Base-by-base conservation (phyloP, 164 flowering plant species). In the Magnolia kwangsiensis region DNA sequence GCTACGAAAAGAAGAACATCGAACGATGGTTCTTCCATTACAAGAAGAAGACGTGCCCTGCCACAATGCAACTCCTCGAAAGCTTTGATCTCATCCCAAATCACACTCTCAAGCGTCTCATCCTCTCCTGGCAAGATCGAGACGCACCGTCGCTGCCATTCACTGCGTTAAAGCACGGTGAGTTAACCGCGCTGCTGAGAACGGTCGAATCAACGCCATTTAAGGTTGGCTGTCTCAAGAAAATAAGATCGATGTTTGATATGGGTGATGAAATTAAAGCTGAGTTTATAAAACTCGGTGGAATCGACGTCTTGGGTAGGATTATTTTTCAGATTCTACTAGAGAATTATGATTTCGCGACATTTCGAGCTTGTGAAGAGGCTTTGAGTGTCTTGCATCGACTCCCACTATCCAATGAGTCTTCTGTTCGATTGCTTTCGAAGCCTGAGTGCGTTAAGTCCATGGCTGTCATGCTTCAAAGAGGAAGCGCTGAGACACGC, bases 11-110 rank as follows among this genome's bases (percentile, higher is more conserved):
- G 24, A 79, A 85, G 73, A 84, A 69, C 84, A 89, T 92, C 49
- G 90, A 90, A 64, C 86, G 83, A 67, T 90, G 97, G 97, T 75
- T 92, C 80, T 80, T 74, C 70, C 63, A 50, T 1, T 88, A 84
- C 90, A 83, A 86, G 69, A 92, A 92, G 75, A 80, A 66, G 18
- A 90, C 90, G 0, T 92, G 97, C 71, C 97, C 97, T 0, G 90
- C 89, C 4, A 92, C 97, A 2, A 92, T 85, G 89, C 97, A 89
- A 49, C 19, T 0, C 16, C 63, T 89, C 61, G 51, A 81, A 0
- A 78, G 69, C 64, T 80, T 84, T 23, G 78, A 83, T 27, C 71
- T 87, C 80, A 90, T 89, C 23, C 95, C 95, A 0, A 90, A 92
- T 70, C 88, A 85, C 78, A 92, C 90, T 18, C 93, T 92, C 80